Evolutionary conservation across 1,284 basidiomycete species (phyloP).

Genomic region (Testicularia cyperi): DNA sequence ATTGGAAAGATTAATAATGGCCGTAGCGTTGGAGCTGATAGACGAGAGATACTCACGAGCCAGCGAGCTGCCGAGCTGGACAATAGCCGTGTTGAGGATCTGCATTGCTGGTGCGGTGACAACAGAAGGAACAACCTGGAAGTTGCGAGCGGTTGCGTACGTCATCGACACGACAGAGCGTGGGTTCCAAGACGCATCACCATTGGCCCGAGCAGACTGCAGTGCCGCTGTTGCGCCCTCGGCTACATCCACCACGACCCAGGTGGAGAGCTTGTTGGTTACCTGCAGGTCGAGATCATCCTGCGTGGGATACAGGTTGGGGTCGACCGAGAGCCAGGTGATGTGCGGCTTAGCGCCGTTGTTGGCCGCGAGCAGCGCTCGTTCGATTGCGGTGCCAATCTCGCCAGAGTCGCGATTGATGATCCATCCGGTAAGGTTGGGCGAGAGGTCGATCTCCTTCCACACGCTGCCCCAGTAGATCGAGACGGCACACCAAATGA

Average conservation of each 20-base stretch:
- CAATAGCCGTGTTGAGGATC: constrained; percentile 11
- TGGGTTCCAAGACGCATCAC: constrained; percentile 46
- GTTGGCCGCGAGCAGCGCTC: constrained; percentile 38
- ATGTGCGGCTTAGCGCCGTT: constrained; percentile 39
- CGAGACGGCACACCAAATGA: constrained; percentile 34
- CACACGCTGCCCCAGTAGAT: constrained; percentile 57
- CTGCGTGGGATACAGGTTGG: constrained; percentile 23
- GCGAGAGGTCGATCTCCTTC: constrained; percentile 31
- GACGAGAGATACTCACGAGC: constrained; percentile 33
- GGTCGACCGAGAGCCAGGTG: constrained; percentile 37
- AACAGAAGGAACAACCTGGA: constrained; percentile 25
- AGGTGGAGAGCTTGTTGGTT: constrained; percentile 23
- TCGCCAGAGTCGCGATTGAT: constrained; percentile 48
- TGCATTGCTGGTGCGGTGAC: constrained; percentile 33
- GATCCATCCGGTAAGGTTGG: constrained; percentile 42
- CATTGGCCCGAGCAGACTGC: constrained; percentile 35
- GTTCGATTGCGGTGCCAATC: constrained; percentile 35
- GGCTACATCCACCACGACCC: constrained; percentile 41
- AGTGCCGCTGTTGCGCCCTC: constrained; percentile 36
- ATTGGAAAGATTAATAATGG: constrained; percentile 53
- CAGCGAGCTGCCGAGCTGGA: constrained; percentile 13
- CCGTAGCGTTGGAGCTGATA: constrained; percentile 23
- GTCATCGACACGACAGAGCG: constrained; percentile 31
- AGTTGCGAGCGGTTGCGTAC: constrained; percentile 46
- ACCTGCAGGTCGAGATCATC: constrained; percentile 36